Conservation (phyloP, 805 yeast genomes). For the Ascoidea asiatica region DNA sequence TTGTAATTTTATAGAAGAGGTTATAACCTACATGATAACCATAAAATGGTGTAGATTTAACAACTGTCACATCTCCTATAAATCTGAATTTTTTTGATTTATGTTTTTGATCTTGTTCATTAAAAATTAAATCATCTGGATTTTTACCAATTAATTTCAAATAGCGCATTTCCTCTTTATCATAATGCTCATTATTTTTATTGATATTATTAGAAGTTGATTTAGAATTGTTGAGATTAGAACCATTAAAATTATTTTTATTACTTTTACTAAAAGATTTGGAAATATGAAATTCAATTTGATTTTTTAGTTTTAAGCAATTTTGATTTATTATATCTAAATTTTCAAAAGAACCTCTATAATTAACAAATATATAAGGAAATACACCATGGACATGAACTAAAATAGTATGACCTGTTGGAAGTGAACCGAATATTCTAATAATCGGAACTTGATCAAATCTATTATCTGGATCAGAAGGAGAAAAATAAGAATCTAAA, state of each 20-base stretch:
- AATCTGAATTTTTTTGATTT: conserved; percentile 20
- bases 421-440: conserved; percentile 61
- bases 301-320: conserved; percentile 24
- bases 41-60: conserved; percentile 71
- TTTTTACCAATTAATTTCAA: not conserved
- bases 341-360: conserved; percentile 19
- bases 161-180: not conserved
- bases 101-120: not conserved
- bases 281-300: conserved; percentile 30
- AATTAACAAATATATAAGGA: conserved; percentile 66
- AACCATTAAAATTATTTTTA: conserved; percentile 4
- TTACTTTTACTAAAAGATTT: conserved; percentile 22
- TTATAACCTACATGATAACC: conserved; percentile 62
- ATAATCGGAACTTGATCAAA: conserved; percentile 55
- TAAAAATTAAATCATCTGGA: conserved; percentile 1
- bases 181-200: not conserved
- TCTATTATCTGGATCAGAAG: not conserved
- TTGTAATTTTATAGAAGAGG: conserved; percentile 53
- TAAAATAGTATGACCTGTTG: conserved; percentile 42
- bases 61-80: conserved; percentile 46
- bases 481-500: conserved; percentile 24
- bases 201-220: conserved; percentile 5
- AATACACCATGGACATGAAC: conserved; percentile 75
- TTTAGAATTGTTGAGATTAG: conserved; percentile 5
- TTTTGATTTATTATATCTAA: conserved; percentile 17